Evolutionary conservation across 2,329 filamentous ascomycete genomes (phyloP).

Genomic region (Simplicillium aogashimaense): DNA sequence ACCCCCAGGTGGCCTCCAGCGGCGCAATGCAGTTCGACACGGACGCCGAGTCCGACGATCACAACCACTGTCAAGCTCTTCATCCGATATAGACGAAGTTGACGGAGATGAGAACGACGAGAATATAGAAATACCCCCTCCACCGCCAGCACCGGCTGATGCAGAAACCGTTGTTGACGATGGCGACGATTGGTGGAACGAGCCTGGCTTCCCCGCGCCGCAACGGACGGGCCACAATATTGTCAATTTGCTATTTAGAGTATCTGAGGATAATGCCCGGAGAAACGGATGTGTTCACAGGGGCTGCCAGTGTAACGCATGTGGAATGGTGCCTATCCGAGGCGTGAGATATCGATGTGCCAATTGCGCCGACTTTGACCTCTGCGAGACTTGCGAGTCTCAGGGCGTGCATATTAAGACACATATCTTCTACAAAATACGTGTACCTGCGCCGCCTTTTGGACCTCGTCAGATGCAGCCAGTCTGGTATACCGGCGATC

Average conservation of each 20-base stretch:
- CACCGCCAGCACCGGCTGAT: slow-evolving; percentile 17
- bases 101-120: slow-evolving; percentile 35
- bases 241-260: slow-evolving; percentile 77
- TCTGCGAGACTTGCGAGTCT: slow-evolving; percentile 88
- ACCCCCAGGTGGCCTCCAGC: slow-evolving; percentile 35
- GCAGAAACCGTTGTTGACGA: slow-evolving; percentile 28
- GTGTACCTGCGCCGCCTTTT: slow-evolving; percentile 77
- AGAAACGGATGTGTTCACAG: slow-evolving; percentile 85
- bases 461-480: slow-evolving; percentile 71
- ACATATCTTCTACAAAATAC: slow-evolving; percentile 94
- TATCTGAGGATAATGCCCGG: slow-evolving; percentile 85
- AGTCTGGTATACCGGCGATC: slow-evolving; percentile 83
- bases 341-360: slow-evolving; percentile 90
- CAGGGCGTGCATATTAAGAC: slow-evolving; percentile 72
- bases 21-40: slow-evolving; percentile 59
- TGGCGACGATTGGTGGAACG: slow-evolving; percentile 43
- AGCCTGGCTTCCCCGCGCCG: slow-evolving; percentile 27
- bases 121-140: slow-evolving; percentile 14
- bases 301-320: slow-evolving; percentile 86
- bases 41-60: slow-evolving; percentile 24
- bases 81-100: slow-evolving; percentile 24
- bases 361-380: slow-evolving; percentile 92
- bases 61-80: slow-evolving; percentile 30
- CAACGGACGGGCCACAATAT: slow-evolving; percentile 64
- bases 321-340: slow-evolving; percentile 77